Evolutionary conservation across 2,329 filamentous ascomycete species (phyloP).

Genomic region (Ascochyta koolunga): DNA sequence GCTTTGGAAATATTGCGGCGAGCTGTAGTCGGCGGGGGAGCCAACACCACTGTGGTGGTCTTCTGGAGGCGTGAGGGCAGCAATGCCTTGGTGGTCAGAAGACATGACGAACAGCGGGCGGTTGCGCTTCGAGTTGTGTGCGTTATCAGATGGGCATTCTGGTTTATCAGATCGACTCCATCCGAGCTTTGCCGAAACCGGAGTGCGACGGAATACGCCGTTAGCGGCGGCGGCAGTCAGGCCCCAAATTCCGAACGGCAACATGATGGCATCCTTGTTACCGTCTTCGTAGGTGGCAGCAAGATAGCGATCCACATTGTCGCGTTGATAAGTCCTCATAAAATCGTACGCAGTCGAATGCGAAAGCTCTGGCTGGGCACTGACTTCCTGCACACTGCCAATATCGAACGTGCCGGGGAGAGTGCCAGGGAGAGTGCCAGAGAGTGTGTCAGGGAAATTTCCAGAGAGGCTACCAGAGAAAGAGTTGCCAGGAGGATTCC

Average conservation of each 20-base stretch:
- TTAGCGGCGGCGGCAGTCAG: not conserved
- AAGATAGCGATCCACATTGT: too few species aligned
- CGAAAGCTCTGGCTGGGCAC: too few species aligned
- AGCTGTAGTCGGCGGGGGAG: conserved; percentile 20
- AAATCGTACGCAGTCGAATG: too few species aligned
- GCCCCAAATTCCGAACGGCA: not conserved
- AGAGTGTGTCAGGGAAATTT: too few species aligned
- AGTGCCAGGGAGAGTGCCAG: too few species aligned
- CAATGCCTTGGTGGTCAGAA: conserved; percentile 22
- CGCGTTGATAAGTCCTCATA: too few species aligned
- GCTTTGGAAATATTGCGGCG: conserved; percentile 17
- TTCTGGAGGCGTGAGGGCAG: conserved; percentile 19
- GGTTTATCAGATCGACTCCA: conserved; percentile 37
- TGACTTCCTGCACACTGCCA: too few species aligned
- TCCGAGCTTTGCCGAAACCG: conserved; percentile 27
- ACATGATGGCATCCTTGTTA: not conserved
- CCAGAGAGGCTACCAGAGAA: too few species aligned
- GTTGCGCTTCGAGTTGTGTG: conserved; percentile 13
- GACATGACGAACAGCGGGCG: conserved; percentile 25
- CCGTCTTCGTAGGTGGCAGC: too few species aligned
- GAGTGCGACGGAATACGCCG: conserved; percentile 18
- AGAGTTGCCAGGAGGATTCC: too few species aligned
- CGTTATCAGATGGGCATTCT: conserved; percentile 27
- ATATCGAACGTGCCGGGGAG: too few species aligned
- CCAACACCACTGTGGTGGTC: conserved; percentile 21